A percentile compares a stretch with the other conserved stretches of the same genome.
Evolutionary conservation across 805 yeast species (phyloP).

Genomic region (Myxozyma vanderwaltii): DNA sequence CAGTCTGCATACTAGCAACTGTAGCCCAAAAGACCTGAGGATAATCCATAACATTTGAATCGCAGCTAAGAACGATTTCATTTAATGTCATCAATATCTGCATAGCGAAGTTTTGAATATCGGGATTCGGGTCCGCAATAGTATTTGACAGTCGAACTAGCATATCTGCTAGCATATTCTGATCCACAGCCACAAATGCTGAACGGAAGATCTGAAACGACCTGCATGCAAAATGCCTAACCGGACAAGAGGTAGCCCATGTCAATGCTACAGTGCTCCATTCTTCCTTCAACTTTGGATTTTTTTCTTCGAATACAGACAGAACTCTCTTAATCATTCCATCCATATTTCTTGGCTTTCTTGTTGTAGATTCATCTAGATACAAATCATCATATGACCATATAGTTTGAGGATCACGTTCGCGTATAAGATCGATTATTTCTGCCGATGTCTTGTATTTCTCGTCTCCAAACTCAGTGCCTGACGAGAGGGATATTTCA

Average conservation of each 20-base stretch:
- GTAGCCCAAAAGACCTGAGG: conserved; percentile 96
- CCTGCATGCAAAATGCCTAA: conserved; percentile 93
- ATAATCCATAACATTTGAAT: conserved; percentile 76
- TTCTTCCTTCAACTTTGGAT: conserved; percentile 62
- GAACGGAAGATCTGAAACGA: conserved; percentile 93
- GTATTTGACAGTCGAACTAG: conserved; percentile 90
- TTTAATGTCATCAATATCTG: conserved; percentile 95
- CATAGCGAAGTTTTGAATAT: conserved; percentile 95
- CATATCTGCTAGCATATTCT: conserved; percentile 89
- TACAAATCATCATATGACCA: conserved; percentile 90
- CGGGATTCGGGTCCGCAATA: conserved; percentile 81
- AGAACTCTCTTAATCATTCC: conserved; percentile 63
- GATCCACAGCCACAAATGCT: conserved; percentile 76
- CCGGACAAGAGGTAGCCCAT: conserved; percentile 99
- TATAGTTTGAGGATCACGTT: conserved; percentile 53
- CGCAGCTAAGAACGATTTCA: conserved; percentile 85
- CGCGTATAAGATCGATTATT: conserved; percentile 60
- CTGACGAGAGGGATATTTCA: conserved; percentile 56
- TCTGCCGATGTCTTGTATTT: conserved; percentile 46
- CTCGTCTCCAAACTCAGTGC: conserved; percentile 42
- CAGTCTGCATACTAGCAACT: conserved; percentile 85
- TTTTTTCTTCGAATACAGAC: conserved; percentile 52
- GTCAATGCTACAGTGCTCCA: conserved; percentile 83
- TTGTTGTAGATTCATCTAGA: conserved; percentile 72
- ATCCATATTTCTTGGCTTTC: conserved; percentile 88